Evolutionary conservation across 2,329 filamentous ascomycete species (phyloP).

Genomic region (Penicillium sp.): DNA sequence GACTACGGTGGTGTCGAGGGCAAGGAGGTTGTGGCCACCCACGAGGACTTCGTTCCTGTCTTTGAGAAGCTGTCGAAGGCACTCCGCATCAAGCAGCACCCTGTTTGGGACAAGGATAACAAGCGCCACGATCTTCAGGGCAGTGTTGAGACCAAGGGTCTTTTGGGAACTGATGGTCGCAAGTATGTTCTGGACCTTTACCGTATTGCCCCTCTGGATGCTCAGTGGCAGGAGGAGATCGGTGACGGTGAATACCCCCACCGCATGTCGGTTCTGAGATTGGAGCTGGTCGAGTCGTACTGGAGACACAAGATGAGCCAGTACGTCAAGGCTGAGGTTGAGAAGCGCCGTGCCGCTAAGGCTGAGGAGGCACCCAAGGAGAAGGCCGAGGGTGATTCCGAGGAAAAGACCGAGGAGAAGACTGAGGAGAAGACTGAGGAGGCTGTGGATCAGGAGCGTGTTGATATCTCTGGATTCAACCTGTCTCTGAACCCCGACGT

Average conservation of each 20-base stretch:
- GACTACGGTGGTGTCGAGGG: conserved; percentile 98
- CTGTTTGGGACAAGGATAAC: conserved; percentile 96
- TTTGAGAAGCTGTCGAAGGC: conserved; percentile 91
- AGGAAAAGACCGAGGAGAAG: conserved; percentile 44
- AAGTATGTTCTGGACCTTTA: conserved; percentile 98
- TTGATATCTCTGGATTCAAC: conserved; percentile 83
- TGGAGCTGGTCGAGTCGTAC: conserved; percentile 85
- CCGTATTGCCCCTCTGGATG: conserved; percentile 87
- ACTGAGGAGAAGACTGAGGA: conserved; percentile 44
- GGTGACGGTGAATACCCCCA: conserved; percentile 74
- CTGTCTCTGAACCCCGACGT: conserved; percentile 93
- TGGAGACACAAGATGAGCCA: conserved; percentile 83
- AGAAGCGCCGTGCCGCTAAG: conserved; percentile 56
- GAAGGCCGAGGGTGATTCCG: conserved; percentile 15
- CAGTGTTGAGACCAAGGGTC: conserved; percentile 95
- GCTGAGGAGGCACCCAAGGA: conserved; percentile 39
- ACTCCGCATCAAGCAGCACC: conserved; percentile 87
- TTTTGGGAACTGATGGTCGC: conserved; percentile 93
- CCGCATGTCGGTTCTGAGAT: conserved; percentile 89
- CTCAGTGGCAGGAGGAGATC: conserved; percentile 82
- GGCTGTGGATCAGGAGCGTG: conserved; percentile 59
- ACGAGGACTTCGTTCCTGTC: conserved; percentile 77
- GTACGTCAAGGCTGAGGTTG: conserved; percentile 79
- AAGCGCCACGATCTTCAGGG: conserved; percentile 88
- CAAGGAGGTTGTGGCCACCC: conserved; percentile 89